These are phyloP conservation scores for Tolypocladium amazonense DNA, from an alignment of 2,329 filamentous ascomycete genomes.

Conservation along the genomic window DNA sequence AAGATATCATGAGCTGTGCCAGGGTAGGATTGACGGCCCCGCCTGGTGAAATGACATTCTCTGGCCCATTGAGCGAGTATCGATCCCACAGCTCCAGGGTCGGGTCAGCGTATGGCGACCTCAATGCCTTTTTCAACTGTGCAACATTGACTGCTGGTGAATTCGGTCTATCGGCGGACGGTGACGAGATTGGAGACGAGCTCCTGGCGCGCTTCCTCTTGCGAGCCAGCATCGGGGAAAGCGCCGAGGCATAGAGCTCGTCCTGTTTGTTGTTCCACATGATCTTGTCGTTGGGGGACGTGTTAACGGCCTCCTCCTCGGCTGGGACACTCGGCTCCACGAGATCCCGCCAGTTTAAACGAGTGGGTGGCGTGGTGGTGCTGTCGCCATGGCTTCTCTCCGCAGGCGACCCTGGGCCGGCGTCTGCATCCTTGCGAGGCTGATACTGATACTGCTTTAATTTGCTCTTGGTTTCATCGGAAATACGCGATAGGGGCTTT, in stretches of 20 bases:
- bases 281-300: conserved; percentile 51
- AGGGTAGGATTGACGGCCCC: conserved; percentile 46
- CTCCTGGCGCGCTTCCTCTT: conserved; percentile 59
- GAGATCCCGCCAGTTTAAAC: conserved; percentile 48
- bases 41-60: conserved; percentile 28
- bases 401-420: background rate
- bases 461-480: conserved; percentile 49
- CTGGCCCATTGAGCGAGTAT: conserved; percentile 43
- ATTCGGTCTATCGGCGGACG: conserved; percentile 35
- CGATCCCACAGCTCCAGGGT: conserved; percentile 69
- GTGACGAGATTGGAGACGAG: conserved; percentile 63
- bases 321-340: conserved; percentile 32
- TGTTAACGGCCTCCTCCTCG: conserved; percentile 33
- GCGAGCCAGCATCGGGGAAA: conserved; percentile 38
- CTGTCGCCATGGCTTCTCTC: conserved; percentile 10
- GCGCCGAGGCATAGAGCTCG: conserved; percentile 24
- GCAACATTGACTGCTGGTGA: conserved; percentile 45
- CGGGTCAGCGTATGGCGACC: conserved; percentile 60
- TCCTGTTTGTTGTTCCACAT: conserved; percentile 47
- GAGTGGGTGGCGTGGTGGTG: conserved; percentile 35
- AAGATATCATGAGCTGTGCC: conserved; percentile 57
- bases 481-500: conserved; percentile 36
- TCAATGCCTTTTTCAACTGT: conserved; percentile 46
- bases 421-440: conserved; percentile 9
- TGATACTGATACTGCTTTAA: conserved; percentile 44